Evolutionary conservation across 2,329 filamentous ascomycete genomes (phyloP).

Genomic region (Neonectria hederae): DNA sequence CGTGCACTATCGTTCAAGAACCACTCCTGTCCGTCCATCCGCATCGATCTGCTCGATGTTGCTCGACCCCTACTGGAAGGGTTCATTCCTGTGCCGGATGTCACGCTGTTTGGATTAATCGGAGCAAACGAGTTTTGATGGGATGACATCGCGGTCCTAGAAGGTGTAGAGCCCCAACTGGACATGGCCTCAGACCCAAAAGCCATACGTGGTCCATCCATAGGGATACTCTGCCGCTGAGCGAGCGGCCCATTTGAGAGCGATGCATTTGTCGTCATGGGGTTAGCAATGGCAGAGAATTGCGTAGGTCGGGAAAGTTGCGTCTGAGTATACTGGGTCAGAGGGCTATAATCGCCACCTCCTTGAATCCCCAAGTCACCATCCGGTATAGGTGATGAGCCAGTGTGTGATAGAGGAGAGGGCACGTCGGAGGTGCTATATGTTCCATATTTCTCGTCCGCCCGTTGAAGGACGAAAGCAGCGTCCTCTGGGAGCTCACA

Average conservation of each 20-base stretch:
- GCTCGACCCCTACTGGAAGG: slow-evolving; percentile 35
- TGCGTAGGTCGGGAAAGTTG: slow-evolving; percentile 38
- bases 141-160: slow-evolving; percentile 32
- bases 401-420: slow-evolving; percentile 57
- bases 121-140: slow-evolving; percentile 37
- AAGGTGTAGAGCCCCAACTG: slow-evolving; percentile 38
- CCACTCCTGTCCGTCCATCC: slow-evolving; percentile 65
- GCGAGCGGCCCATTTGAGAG: slow-evolving; percentile 20
- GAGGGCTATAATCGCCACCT: slow-evolving; percentile 47
- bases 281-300: slow-evolving; percentile 26
- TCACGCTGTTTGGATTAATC: slow-evolving; percentile 28
- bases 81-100: slow-evolving; percentile 24
- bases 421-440: slow-evolving; percentile 71
- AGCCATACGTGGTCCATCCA: slow-evolving; percentile 34
- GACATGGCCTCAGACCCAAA: slow-evolving; percentile 39
- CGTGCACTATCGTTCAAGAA: slow-evolving; percentile 66
- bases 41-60: slow-evolving; percentile 36
- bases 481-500: slow-evolving; percentile 89
- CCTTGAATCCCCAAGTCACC: slow-evolving; percentile 34
- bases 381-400: slow-evolving; percentile 45
- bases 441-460: slow-evolving; percentile 81
- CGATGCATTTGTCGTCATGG: slow-evolving; percentile 29
- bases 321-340: slow-evolving; percentile 46
- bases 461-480: slow-evolving; percentile 75
- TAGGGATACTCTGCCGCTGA: slow-evolving; percentile 32